Evolutionary conservation across 805 yeast genomes (phyloP).

Genomic region (Nakazawaea ernobii): DNA sequence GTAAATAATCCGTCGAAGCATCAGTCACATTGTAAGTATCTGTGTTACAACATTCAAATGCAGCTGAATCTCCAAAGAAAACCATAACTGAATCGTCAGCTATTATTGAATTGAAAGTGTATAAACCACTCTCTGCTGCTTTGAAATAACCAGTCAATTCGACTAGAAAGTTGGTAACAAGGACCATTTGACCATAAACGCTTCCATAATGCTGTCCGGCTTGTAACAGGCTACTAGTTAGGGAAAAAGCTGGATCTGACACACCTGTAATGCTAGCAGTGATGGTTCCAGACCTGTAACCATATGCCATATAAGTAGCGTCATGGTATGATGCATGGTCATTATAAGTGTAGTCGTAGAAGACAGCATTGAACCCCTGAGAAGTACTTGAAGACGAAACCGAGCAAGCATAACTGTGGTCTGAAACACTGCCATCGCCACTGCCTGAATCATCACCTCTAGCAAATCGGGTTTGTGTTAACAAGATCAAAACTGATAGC

Average conservation of each 20-base stretch:
- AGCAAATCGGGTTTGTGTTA: not conserved
- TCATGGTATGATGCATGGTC: not conserved
- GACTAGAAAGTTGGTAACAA: slow-evolving; percentile 6
- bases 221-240: too few relatives aligned
- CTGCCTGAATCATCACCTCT: not conserved
- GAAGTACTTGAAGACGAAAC: not conserved
- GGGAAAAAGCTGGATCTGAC: slow-evolving; percentile 1
- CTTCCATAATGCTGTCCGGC: not conserved
- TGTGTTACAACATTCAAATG: slow-evolving; percentile 29
- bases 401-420: not conserved
- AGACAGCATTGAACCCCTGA: not conserved
- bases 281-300: not conserved
- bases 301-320: not conserved
- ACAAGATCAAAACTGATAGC: too few relatives aligned
- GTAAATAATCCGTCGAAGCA: not conserved
- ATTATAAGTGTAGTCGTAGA: not conserved
- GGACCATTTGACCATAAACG: not conserved
- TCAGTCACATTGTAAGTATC: not conserved
- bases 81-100: slow-evolving; percentile 29
- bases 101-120: slow-evolving; percentile 15
- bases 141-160: slow-evolving; percentile 20
- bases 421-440: not conserved
- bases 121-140: slow-evolving; percentile 25
- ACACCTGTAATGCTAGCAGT: not conserved
- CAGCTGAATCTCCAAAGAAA: slow-evolving; percentile 23